Percentiles rank a stretch among this genome's conserved stretches.
These are phyloP conservation scores for Wickerhamiella kurtzmanii DNA, from an alignment of 805 yeast species.

Conservation along the genomic window DNA sequence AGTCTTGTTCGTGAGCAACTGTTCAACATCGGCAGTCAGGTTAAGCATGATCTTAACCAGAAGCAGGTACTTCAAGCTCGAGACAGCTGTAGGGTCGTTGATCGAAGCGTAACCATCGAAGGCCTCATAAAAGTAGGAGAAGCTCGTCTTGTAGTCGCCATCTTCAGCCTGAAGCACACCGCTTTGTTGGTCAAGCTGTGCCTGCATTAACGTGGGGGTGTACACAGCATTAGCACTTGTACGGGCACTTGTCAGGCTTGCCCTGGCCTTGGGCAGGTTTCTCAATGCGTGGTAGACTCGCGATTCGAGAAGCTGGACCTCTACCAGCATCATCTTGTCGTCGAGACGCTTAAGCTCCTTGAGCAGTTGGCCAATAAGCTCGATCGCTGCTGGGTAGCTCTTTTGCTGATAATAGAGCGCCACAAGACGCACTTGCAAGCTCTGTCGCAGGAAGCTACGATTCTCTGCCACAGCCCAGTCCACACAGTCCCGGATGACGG, in stretches of 20 bases:
- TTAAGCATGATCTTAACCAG: slow-evolving; percentile 88
- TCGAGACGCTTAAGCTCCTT: slow-evolving; percentile 85
- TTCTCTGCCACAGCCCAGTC: slow-evolving; percentile 78
- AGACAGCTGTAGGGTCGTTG: slow-evolving; percentile 39
- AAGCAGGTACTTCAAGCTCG: slow-evolving; percentile 81
- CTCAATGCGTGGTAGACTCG: slow-evolving; percentile 83
- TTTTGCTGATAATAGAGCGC: slow-evolving; percentile 56
- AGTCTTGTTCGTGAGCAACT: slow-evolving; percentile 60
- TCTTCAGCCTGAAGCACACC: slow-evolving; percentile 95
- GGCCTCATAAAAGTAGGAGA: slow-evolving; percentile 86
- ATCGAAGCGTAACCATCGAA: slow-evolving; percentile 78
- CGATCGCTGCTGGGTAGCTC: slow-evolving; percentile 54
- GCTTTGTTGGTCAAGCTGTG: slow-evolving; percentile 87
- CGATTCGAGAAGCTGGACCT: slow-evolving; percentile 84
- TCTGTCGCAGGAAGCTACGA: slow-evolving; percentile 77
- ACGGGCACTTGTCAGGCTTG: slow-evolving; percentile 86
- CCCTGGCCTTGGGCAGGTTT: slow-evolving; percentile 80
- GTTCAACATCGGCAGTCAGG: slow-evolving; percentile 70
- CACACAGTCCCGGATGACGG: slow-evolving; percentile 62
- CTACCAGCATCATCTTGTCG: slow-evolving; percentile 89
- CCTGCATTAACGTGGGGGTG: slow-evolving; percentile 87
- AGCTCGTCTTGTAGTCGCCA: slow-evolving; percentile 91
- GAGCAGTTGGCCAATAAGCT: slow-evolving; percentile 56
- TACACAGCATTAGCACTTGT: slow-evolving; percentile 96
- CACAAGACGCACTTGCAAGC: slow-evolving; percentile 72